Conservation (phyloP, 306 rosid species). For the Parietaria judaica region DNA sequence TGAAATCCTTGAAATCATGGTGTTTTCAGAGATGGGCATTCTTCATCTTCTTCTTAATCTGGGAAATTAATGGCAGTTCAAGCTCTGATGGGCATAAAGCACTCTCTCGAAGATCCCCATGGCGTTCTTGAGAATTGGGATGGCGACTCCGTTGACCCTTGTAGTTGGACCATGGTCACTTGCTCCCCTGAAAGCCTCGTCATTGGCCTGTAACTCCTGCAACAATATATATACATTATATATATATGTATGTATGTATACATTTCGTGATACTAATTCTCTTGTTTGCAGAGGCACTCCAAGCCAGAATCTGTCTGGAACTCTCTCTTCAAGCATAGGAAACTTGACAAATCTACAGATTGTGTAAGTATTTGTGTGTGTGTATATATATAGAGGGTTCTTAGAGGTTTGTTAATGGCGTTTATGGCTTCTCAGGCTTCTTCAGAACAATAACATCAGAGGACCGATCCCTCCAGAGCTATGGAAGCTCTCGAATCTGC, state of each 20-base stretch:
- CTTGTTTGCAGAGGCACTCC: slow-evolving; percentile 75
- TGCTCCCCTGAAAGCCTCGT: slow-evolving; percentile 83
- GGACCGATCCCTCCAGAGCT: slow-evolving; percentile 77
- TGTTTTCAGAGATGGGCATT: neutral
- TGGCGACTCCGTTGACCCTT: slow-evolving; percentile 93
- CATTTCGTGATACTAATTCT: neutral
- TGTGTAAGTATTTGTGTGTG: slow-evolving; percentile 52
- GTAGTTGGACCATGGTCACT: slow-evolving; percentile 99
- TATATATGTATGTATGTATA: too few species aligned
- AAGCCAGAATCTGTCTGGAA: slow-evolving; percentile 88
- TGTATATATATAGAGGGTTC: slow-evolving; percentile 5
- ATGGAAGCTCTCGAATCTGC: slow-evolving; percentile 72
- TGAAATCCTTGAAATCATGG: slow-evolving; percentile 7
- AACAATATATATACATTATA: too few species aligned
- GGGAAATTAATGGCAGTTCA: slow-evolving; percentile 46
- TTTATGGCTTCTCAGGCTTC: slow-evolving; percentile 46
- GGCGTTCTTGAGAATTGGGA: slow-evolving; percentile 95
- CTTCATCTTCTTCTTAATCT: neutral
- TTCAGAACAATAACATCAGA: slow-evolving; percentile 85
- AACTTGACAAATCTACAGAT: slow-evolving; percentile 92
- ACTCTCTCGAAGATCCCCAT: slow-evolving; percentile 71
- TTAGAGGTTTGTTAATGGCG: slow-evolving; percentile 11
- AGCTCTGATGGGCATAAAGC: slow-evolving; percentile 84
- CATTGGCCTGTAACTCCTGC: slow-evolving; percentile 63
- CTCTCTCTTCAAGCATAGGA: slow-evolving; percentile 86